These are phyloP conservation scores for Poa annua DNA, from an alignment of 176 grass and related monocot genomes.

Conservation along the genomic window DNA sequence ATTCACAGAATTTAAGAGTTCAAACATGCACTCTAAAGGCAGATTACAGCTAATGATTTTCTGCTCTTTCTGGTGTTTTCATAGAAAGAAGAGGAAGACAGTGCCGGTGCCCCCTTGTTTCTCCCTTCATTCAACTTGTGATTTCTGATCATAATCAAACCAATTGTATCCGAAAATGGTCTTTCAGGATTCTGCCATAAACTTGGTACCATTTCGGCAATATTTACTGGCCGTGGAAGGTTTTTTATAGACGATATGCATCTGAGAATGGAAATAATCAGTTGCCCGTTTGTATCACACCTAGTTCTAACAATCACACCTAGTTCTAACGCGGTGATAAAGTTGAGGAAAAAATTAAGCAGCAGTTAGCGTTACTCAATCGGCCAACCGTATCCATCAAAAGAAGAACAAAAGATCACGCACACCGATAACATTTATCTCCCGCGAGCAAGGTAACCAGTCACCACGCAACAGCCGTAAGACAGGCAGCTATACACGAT, in stretches of 20 bases:
- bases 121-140: background rate
- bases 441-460: background rate
- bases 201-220: background rate
- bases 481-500: conserved; percentile 18
- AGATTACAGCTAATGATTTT: background rate
- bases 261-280: background rate
- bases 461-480: conserved; percentile 8
- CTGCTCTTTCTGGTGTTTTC: background rate
- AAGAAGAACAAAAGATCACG: conserved; percentile 16
- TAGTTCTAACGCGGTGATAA: background rate
- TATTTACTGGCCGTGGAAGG: background rate
- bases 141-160: background rate
- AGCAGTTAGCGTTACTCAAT: conserved; percentile 22
- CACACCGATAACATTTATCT: background rate
- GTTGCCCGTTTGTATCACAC: background rate
- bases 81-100: background rate
- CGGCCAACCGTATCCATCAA: background rate
- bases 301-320: conserved; percentile 1
- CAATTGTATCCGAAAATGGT: background rate
- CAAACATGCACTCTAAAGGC: conserved; percentile 17
- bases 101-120: background rate
- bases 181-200: background rate
- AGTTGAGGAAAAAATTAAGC: background rate
- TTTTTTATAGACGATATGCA: background rate
- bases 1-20: background rate